Evolutionary conservation across 345 rosid genomes (phyloP).

Genomic region (Populus ilicifolia): DNA sequence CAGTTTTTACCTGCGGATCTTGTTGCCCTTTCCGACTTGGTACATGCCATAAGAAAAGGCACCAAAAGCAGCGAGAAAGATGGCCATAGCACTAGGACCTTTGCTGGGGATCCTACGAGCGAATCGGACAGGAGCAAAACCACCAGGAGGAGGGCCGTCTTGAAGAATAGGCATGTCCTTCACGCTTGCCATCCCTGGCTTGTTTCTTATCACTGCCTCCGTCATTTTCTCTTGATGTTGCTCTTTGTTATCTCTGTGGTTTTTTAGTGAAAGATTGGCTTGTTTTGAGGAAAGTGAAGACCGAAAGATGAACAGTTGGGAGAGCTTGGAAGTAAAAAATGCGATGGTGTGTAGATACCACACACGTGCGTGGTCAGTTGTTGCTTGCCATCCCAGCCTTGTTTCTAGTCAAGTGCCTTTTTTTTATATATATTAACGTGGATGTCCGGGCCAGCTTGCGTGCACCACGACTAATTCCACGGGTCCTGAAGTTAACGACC

Average conservation of each 20-base stretch:
- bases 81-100: constrained; percentile 94
- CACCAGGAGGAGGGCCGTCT: constrained; percentile 99
- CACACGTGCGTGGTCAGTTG: too few species aligned
- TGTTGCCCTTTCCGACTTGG: constrained; percentile 95
- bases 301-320: background rate
- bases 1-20: constrained; percentile 64
- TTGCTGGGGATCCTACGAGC: constrained; percentile 93
- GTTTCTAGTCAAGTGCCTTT: too few species aligned
- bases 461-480: too few species aligned
- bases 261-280: background rate
- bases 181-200: constrained; percentile 99
- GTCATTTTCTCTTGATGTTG: constrained; percentile 48
- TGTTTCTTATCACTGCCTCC: constrained; percentile 89
- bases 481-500: too few species aligned
- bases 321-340: background rate
- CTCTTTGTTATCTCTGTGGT: background rate
- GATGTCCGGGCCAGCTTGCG: too few species aligned
- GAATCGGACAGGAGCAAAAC: constrained; percentile 81
- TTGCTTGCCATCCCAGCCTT: too few species aligned
- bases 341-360: background rate
- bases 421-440: too few species aligned
- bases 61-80: constrained; percentile 74
- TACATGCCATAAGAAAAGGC: constrained; percentile 97
- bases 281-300: background rate
- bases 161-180: constrained; percentile 96